Evolutionary conservation across 164 flowering plant species (phyloP).

Genomic region (Annona squamosa): DNA sequence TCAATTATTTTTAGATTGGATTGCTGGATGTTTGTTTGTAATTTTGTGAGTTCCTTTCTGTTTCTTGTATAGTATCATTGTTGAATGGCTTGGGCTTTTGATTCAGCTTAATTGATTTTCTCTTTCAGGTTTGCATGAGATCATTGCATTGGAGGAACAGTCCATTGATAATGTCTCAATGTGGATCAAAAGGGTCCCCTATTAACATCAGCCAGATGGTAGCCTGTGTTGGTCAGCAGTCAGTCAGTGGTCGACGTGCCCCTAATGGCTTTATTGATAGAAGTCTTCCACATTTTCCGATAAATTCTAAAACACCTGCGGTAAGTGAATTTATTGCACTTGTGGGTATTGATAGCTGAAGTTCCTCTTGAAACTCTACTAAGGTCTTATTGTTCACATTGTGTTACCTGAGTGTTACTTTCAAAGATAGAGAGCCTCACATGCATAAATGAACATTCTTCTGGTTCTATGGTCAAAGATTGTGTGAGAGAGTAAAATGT

Average conservation of each 20-base stretch:
- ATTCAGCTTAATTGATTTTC: not conserved
- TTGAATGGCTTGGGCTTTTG: not conserved
- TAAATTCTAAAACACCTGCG: constrained; percentile 64
- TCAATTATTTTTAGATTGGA: not conserved
- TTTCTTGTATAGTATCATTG: not conserved
- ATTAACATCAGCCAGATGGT: constrained; percentile 95
- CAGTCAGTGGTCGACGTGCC: constrained; percentile 90
- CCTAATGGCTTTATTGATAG: constrained; percentile 91
- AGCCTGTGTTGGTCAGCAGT: constrained; percentile 98
- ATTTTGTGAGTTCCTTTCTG: not conserved
- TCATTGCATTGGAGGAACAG: constrained; percentile 87
- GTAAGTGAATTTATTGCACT: constrained; percentile 35
- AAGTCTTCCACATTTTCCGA: constrained; percentile 88
- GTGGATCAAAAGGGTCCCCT: constrained; percentile 97
- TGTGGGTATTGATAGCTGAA: not conserved
- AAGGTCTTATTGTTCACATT: too few species aligned
- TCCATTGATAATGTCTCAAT: constrained; percentile 93
- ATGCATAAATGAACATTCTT: too few species aligned
- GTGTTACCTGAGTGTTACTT: too few species aligned
- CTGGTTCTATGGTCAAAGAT: too few species aligned
- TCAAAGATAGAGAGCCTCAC: too few species aligned
- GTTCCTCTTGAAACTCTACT: not conserved
- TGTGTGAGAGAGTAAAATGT: too few species aligned
- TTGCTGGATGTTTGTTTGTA: not conserved
- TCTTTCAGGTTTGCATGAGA: constrained; percentile 60